phyloP scores from a whole-genome alignment of 306 rosid genomes.

The Vigna reflexopilosa region DNA sequence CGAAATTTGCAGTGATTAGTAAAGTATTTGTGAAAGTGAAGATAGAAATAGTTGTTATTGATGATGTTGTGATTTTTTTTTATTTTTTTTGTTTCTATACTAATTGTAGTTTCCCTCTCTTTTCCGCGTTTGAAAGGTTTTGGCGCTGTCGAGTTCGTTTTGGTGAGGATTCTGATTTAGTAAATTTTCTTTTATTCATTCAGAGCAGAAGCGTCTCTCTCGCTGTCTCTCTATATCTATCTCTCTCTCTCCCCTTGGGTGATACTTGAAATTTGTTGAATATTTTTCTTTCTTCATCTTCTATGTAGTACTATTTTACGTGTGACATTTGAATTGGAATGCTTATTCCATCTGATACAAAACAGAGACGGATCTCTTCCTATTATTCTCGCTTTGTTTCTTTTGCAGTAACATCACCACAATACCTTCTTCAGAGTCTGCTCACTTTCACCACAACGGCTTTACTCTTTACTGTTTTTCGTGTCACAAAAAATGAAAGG shows the following conservation, averaged over 20 bases:
- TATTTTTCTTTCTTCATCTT: constrained; percentile 22
- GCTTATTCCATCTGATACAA: constrained; percentile 52
- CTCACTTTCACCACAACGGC: constrained; percentile 62
- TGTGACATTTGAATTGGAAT: constrained; percentile 49
- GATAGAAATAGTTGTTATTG: constrained; percentile 37
- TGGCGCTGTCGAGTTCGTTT: constrained; percentile 78
- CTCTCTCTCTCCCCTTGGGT: constrained; percentile 44
- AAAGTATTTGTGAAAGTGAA: constrained; percentile 50
- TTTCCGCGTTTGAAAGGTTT: constrained; percentile 67
- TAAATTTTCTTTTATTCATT: constrained; percentile 73
- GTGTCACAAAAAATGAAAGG: constrained; percentile 55
- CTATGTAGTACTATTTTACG: background rate
- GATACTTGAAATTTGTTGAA: constrained; percentile 53
- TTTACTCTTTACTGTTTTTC: constrained; percentile 47
- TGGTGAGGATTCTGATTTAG: constrained; percentile 95
- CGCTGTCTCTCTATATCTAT: constrained; percentile 45
- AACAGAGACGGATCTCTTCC: constrained; percentile 88
- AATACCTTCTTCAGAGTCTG: constrained; percentile 50
- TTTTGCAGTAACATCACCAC: constrained; percentile 78
- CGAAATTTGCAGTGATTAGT: constrained; percentile 37
- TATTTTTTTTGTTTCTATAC: constrained; percentile 37
- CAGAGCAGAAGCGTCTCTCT: constrained; percentile 61
- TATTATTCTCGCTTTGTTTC: constrained; percentile 68
- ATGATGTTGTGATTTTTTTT: constrained; percentile 17
- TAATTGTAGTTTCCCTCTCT: constrained; percentile 61